Evolutionary conservation across 164 flowering plant genomes (phyloP).

Genomic region (Vitis vinifera): DNA sequence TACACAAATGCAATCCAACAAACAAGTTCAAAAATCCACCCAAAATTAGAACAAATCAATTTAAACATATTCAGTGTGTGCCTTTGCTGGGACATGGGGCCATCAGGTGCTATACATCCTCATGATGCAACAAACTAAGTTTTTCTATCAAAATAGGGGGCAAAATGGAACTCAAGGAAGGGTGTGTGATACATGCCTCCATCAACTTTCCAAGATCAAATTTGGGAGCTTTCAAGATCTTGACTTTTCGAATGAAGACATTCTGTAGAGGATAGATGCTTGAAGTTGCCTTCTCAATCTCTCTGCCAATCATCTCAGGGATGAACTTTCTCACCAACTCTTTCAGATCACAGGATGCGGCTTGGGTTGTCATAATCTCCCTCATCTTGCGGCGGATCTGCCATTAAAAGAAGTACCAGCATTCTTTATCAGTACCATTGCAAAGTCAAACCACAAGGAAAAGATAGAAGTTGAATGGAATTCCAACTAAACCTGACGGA

Average conservation of each 20-base stretch:
- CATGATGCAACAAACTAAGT: no score
- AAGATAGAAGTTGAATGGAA: no score
- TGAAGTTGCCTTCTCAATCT: constrained; percentile 75
- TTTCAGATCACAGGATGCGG: constrained; percentile 65
- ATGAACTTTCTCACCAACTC: constrained; percentile 73
- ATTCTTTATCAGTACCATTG: no score
- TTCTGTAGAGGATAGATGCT: constrained; percentile 75
- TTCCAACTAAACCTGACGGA: constrained; percentile 47
- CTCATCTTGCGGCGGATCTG: constrained; percentile 85
- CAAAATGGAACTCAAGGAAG: no score
- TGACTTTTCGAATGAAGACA: constrained; percentile 74
- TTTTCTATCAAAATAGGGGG: no score
- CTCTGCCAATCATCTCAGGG: constrained; percentile 75
- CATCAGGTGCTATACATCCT: no score
- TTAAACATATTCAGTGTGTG: no score
- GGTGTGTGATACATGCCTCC: constrained; percentile 47
- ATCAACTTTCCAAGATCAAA: constrained; percentile 80
- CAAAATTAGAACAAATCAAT: no score
- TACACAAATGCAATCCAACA: constrained; percentile 8
- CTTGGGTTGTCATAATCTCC: constrained; percentile 71
- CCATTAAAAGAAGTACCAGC: background rate
- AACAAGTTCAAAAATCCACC: background rate
- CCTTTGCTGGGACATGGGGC: no score
- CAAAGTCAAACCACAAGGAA: no score
- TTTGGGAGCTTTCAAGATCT: constrained; percentile 87